These are phyloP conservation scores for Microcos paniculata DNA, from an alignment of 345 rosid species.

Conservation along the genomic window DNA sequence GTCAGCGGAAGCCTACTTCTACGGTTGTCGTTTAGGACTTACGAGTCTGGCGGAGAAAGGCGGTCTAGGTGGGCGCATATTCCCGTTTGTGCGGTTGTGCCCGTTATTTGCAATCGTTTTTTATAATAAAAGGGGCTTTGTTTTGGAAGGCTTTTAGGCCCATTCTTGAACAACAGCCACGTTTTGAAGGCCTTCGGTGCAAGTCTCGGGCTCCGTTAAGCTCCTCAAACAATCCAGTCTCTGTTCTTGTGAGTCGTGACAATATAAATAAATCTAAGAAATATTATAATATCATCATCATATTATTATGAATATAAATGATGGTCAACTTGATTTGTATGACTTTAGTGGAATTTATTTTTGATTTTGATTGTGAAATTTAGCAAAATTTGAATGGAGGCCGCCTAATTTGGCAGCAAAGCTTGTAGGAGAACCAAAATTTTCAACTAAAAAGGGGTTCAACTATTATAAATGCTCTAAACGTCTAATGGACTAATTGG, in stretches of 20 bases:
- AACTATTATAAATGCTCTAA: background rate
- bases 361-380: too few species aligned
- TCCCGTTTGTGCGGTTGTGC: background rate
- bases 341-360: too few species aligned
- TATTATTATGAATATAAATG: too few species aligned
- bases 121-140: background rate
- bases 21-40: slow-evolving; percentile 10
- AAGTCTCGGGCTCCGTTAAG: background rate
- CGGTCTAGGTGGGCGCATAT: background rate
- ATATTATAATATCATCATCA: too few species aligned
- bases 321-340: too few species aligned
- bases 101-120: background rate
- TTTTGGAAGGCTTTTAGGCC: background rate
- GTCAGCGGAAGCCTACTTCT: background rate
- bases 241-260: too few species aligned
- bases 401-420: too few species aligned
- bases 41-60: background rate
- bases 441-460: too few species aligned
- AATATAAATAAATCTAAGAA: too few species aligned
- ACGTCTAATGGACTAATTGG: background rate
- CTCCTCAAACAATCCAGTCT: too few species aligned
- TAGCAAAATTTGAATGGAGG: background rate
- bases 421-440: too few species aligned
- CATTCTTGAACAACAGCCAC: background rate
- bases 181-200: background rate